These are phyloP conservation scores for Ascochyta lentis DNA, from an alignment of 2,329 filamentous ascomycete genomes.

Conservation along the genomic window DNA sequence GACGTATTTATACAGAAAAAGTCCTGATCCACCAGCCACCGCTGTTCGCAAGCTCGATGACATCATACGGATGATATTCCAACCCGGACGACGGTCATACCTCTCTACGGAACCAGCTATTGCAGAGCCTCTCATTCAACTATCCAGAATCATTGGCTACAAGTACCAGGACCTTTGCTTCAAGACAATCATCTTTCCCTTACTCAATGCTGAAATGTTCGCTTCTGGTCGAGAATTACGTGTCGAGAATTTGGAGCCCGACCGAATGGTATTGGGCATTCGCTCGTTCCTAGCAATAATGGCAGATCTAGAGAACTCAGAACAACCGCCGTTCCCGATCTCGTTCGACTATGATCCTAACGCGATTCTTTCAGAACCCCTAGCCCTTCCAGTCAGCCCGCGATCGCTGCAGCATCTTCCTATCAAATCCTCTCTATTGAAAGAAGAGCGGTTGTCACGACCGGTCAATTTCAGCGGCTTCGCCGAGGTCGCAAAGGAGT, in stretches of 20 bases:
- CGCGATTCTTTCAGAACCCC: constrained; percentile 47
- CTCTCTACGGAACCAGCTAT: constrained; percentile 83
- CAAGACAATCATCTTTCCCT: constrained; percentile 87
- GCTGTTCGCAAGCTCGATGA: constrained; percentile 86
- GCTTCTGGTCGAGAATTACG: constrained; percentile 76
- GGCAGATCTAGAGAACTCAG: constrained; percentile 86
- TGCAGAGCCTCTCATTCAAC: constrained; percentile 87
- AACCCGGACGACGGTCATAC: constrained; percentile 78
- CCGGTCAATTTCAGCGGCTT: constrained; percentile 68
- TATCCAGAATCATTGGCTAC: constrained; percentile 93
- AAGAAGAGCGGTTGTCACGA: constrained; percentile 71
- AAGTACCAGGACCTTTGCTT: constrained; percentile 95
- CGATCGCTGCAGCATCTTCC: constrained; percentile 40
- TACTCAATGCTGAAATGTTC: constrained; percentile 93
- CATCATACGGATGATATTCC: constrained; percentile 82
- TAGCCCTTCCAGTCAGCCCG: constrained; percentile 42
- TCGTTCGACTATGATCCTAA: constrained; percentile 60
- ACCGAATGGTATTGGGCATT: constrained; percentile 97
- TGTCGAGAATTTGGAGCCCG: constrained; percentile 92
- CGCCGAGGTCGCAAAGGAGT: constrained; percentile 79
- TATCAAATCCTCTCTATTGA: constrained; percentile 49
- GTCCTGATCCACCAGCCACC: constrained; percentile 71
- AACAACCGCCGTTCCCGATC: constrained; percentile 84
- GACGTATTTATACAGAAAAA: constrained; percentile 86
- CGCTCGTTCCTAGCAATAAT: constrained; percentile 92